Evolutionary conservation across 345 rosid genomes (phyloP), one percentile per base, ranked within the genome.

Genomic region (Aethionema arabicum): DNA sequence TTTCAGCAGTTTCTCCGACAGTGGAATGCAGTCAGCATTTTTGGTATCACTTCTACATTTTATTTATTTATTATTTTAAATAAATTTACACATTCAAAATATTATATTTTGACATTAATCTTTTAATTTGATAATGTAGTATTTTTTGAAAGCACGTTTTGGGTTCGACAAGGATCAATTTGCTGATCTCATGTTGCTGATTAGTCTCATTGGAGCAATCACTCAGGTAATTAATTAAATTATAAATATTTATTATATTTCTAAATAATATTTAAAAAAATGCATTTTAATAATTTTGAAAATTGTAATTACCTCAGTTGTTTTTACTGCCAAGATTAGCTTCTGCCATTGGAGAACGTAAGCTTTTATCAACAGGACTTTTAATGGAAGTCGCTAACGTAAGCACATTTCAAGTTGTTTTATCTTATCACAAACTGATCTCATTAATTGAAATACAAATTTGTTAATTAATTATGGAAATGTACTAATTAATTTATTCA

Each of bases 131-230:
- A 12, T 29, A 10, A 21, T 83, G 83, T 84, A 89, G 98, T 92
- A 77, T 73, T 89, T 71, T 79, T 52, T 85, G 68, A 92, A 86
- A 81, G 98, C 98, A 6, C 95, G 86, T 31, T 92, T 92, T 63
- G 93, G 87, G 61, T 92, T 82, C 74, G 74, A 74, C 81, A 86
- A 88, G 70, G 69, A 78, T 62, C 82, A 88, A 70, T 88, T 81
- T 63, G 96, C 98, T 55, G 89, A 85, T 69, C 76, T 89, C 27
- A 43, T 92, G 76, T 67, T 92, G 55, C 66, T 89, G 41, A 1
- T 54, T 30, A 82, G 86, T 16, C 44, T 80, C 69, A 65, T 81
- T n/a, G 80, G 79, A 39, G 70, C 86, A 48, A 42, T 84, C 72
- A 75, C 91, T 53, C 98, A 92, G 83, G 96, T 75, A 59, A 50